Conservation (phyloP, 1,284 basidiomycete species). For the Exobasidium cylindrosporum region DNA sequence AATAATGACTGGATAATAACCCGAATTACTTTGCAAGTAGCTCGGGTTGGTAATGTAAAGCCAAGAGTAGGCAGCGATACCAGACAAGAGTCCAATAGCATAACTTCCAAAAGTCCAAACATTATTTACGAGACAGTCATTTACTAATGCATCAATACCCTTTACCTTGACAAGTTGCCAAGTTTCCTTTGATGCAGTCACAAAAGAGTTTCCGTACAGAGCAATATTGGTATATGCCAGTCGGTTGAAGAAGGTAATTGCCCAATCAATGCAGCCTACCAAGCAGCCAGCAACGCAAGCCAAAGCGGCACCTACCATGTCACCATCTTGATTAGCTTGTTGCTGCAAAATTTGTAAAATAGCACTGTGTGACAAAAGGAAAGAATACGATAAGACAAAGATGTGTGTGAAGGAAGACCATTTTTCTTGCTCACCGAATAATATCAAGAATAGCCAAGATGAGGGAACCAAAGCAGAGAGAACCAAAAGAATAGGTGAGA, state of each 20-base stretch:
- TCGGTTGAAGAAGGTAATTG: slow-evolving; percentile 69
- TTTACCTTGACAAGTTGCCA: slow-evolving; percentile 77
- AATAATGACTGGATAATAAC: slow-evolving; percentile 38
- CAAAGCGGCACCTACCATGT: slow-evolving; percentile 70
- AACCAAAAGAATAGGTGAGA: slow-evolving; percentile 79
- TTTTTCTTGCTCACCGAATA: slow-evolving; percentile 60
- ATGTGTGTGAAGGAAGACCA: too few species aligned
- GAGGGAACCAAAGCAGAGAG: slow-evolving; percentile 82
- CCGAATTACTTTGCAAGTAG: slow-evolving; percentile 38
- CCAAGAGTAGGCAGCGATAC: slow-evolving; percentile 78
- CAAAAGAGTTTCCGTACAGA: slow-evolving; percentile 81
- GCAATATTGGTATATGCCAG: slow-evolving; percentile 67
- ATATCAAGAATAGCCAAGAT: slow-evolving; percentile 83
- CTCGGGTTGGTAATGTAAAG: slow-evolving; percentile 57
- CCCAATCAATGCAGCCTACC: slow-evolving; percentile 68
- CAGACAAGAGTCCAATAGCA: slow-evolving; percentile 71
- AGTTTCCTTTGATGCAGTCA: slow-evolving; percentile 81
- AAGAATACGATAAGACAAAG: too few species aligned
- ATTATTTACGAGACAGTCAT: slow-evolving; percentile 76
- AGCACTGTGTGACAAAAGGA: slow-evolving; percentile 51
- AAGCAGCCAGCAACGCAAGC: slow-evolving; percentile 77
- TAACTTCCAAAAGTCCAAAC: slow-evolving; percentile 56
- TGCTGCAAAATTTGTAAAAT: slow-evolving; percentile 67
- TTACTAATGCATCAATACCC: slow-evolving; percentile 78
- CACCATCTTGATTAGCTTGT: slow-evolving; percentile 70